Conservation (phyloP, 164 flowering plant species). For the Aristolochia fimbriata region DNA sequence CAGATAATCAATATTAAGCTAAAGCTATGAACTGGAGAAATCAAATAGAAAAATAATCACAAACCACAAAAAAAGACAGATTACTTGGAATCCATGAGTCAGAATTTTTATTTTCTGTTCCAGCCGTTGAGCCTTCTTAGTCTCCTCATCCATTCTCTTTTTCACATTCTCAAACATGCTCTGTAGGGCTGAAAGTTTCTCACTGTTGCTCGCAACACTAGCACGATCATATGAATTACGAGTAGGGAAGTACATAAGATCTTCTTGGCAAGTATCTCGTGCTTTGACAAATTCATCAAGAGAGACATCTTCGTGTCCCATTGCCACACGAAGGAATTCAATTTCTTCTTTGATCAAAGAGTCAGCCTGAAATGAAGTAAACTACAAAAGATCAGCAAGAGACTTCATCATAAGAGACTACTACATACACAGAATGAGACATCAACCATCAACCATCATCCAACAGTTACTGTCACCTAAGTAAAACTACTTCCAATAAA, state of each 20-base stretch:
- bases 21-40: not conserved
- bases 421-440: too few species aligned
- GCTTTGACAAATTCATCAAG: constrained; percentile 85
- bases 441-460: too few species aligned
- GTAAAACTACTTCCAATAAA: too few species aligned
- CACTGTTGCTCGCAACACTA: constrained; percentile 82
- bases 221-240: constrained; percentile 86
- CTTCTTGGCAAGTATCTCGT: constrained; percentile 73
- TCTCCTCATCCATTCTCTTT: constrained; percentile 73
- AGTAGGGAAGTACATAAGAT: constrained; percentile 85
- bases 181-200: constrained; percentile 78
- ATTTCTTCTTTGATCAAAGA: constrained; percentile 54
- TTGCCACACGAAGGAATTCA: constrained; percentile 65
- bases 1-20: not conserved
- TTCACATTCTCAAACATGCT: constrained; percentile 75
- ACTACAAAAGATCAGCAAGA: constrained; percentile 3
- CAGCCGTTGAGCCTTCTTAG: constrained; percentile 68
- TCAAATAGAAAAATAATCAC: not conserved
- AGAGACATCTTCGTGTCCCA: constrained; percentile 83
- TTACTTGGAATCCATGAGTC: constrained; percentile 87
- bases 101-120: constrained; percentile 73
- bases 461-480: too few species aligned
- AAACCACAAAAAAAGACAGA: not conserved
- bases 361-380: constrained; percentile 44
- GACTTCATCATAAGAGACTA: too few species aligned